These are phyloP conservation scores for Jaenimonas drosophilae DNA, from an alignment of 208 protist species.

Conservation along the genomic window DNA sequence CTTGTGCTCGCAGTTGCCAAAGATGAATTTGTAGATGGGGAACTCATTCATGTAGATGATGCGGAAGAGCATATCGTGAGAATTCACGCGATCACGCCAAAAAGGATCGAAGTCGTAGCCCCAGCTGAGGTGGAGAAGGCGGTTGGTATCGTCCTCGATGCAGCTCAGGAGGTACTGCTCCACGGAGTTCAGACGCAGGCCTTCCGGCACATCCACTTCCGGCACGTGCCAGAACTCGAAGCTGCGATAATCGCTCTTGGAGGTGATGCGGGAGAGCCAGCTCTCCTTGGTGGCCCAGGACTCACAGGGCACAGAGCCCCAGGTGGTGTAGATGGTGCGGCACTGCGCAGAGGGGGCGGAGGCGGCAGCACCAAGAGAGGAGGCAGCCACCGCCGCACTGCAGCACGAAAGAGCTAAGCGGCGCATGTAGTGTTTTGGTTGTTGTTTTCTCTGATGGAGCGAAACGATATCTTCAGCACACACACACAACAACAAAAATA, in stretches of 20 bases:
- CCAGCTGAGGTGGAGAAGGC: slow-evolving; percentile 71
- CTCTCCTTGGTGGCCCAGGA: slow-evolving; percentile 39
- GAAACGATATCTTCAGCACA: not conserved
- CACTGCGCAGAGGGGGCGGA: slow-evolving; percentile 6
- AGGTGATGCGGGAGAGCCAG: slow-evolving; percentile 74
- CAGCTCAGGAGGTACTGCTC: slow-evolving; percentile 77
- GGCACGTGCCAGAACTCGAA: slow-evolving; percentile 85
- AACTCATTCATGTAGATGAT: slow-evolving; percentile 53
- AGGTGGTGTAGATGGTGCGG: slow-evolving; percentile 76
- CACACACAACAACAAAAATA: not conserved
- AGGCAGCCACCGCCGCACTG: slow-evolving; percentile 1
- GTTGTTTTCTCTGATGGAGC: slow-evolving; percentile 1
- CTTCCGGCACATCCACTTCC: slow-evolving; percentile 29
- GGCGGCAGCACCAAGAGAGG: slow-evolving; percentile 5
- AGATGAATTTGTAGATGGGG: slow-evolving; percentile 56
- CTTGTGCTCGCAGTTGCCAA: slow-evolving; percentile 68
- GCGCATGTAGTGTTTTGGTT: slow-evolving; percentile 17
- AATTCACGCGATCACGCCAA: slow-evolving; percentile 77
- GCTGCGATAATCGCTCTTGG: slow-evolving; percentile 62
- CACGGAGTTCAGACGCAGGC: slow-evolving; percentile 38
- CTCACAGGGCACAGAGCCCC: slow-evolving; percentile 59
- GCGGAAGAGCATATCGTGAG: slow-evolving; percentile 55
- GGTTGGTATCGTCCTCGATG: slow-evolving; percentile 77
- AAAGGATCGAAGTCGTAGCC: slow-evolving; percentile 86
- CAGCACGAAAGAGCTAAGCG: slow-evolving; percentile 10